These are phyloP conservation scores for Komagataella pastoris DNA, from an alignment of 805 yeast genomes.

Conservation along the genomic window DNA sequence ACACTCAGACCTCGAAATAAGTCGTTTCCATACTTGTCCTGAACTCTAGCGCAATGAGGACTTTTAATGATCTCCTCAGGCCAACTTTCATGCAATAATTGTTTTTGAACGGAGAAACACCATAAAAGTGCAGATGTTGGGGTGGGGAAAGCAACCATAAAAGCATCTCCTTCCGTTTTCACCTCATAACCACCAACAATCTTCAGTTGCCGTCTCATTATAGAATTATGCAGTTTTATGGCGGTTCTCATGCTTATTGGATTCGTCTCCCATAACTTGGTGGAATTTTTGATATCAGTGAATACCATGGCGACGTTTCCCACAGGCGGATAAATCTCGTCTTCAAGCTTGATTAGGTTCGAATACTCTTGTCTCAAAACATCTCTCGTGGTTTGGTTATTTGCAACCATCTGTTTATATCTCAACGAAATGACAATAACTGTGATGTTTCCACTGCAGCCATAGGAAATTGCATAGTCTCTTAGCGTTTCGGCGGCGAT, in stretches of 20 bases:
- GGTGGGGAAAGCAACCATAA: constrained; percentile 93
- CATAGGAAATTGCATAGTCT: constrained; percentile 90
- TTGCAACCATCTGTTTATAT: constrained; percentile 18
- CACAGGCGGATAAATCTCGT: constrained; percentile 88
- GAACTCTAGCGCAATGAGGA: constrained; percentile 71
- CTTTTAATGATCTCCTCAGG: constrained; percentile 82
- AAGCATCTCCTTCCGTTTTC: constrained; percentile 98
- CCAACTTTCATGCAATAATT: constrained; percentile 81
- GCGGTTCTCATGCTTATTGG: constrained; percentile 96
- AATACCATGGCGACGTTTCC: constrained; percentile 94
- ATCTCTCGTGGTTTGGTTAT: constrained; percentile 17
- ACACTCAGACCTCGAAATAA: constrained; percentile 86
- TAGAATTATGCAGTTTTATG: constrained; percentile 81
- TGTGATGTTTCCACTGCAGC: constrained; percentile 65
- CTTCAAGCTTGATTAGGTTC: constrained; percentile 67
- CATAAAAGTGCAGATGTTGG: constrained; percentile 83
- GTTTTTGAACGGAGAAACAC: constrained; percentile 90
- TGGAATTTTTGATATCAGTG: constrained; percentile 93
- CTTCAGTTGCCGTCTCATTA: constrained; percentile 88
- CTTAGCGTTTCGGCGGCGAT: constrained; percentile 85
- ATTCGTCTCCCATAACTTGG: constrained; percentile 83
- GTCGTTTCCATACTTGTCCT: constrained; percentile 42
- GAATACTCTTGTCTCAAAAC: constrained; percentile 55
- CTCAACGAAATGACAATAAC: constrained; percentile 69
- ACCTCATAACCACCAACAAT: constrained; percentile 97